phyloP scores from a whole-genome alignment of 164 flowering plant genomes.

The Dillenia turbinata region DNA sequence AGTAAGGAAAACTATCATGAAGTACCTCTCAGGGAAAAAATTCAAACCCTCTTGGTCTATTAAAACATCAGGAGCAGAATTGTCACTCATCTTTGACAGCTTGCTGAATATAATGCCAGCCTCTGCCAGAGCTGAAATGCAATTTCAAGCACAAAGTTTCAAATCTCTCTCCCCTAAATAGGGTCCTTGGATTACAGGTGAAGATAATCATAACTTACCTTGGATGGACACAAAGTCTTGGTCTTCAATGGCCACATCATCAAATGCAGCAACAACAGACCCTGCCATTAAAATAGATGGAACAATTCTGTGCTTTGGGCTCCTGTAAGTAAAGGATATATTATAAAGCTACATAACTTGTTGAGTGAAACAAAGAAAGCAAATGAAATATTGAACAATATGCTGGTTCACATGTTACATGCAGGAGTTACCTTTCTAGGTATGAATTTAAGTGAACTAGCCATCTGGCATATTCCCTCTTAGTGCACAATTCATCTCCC shows the following conservation, averaged over 20 bases:
- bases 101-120: slow-evolving; percentile 80
- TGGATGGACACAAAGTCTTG: slow-evolving; percentile 73
- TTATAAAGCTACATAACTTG: slow-evolving; percentile 5
- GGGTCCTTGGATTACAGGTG: not conserved
- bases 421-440: slow-evolving; percentile 70
- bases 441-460: slow-evolving; percentile 47
- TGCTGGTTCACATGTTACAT: not conserved
- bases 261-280: slow-evolving; percentile 51
- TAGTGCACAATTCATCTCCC: slow-evolving; percentile 69
- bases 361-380: not conserved
- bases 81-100: slow-evolving; percentile 32
- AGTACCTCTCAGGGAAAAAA: slow-evolving; percentile 79
- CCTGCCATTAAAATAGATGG: slow-evolving; percentile 50
- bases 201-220: slow-evolving; percentile 32
- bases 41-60: slow-evolving; percentile 16
- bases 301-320: slow-evolving; percentile 43
- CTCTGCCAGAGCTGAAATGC: slow-evolving; percentile 70
- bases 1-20: not conserved
- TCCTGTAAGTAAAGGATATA: slow-evolving; percentile 35
- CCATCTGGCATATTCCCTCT: slow-evolving; percentile 94
- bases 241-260: slow-evolving; percentile 59
- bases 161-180: not conserved
- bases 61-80: slow-evolving; percentile 17
- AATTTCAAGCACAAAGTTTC: slow-evolving; percentile 12
- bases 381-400: not conserved